A percentile compares a stretch with the other conserved stretches of the same genome.
These are phyloP conservation scores for Colletotrichum nymphaeae DNA, from an alignment of 2,329 filamentous ascomycete species.

Conservation along the genomic window DNA sequence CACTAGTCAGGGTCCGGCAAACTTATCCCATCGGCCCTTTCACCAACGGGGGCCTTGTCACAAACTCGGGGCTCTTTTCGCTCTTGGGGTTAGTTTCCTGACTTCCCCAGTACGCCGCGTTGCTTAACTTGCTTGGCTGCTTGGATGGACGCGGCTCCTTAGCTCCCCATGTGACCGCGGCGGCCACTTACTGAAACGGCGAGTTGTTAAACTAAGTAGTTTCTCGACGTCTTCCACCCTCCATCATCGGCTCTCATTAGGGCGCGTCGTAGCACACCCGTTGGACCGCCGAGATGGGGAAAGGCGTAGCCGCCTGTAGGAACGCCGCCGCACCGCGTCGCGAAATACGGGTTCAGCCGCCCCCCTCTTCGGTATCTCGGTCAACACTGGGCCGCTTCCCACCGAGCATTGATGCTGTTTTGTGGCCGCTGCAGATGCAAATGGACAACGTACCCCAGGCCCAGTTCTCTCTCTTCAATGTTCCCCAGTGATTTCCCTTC, in stretches of 20 bases:
- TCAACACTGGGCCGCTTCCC: background rate
- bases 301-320: background rate
- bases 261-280: background rate
- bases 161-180: background rate
- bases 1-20: background rate
- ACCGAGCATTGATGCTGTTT: background rate
- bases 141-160: background rate
- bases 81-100: background rate
- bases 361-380: background rate
- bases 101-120: background rate
- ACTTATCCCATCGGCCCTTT: background rate
- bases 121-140: background rate
- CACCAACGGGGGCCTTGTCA: background rate
- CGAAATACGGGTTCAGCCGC: background rate
- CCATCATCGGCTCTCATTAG: background rate
- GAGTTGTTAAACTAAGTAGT: background rate
- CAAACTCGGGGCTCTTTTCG: background rate
- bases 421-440: background rate
- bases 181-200: background rate
- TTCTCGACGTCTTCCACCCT: background rate
- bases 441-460: background rate
- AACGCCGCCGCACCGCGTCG: background rate
- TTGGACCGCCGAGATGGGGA: background rate
- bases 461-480: background rate
- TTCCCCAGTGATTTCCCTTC: background rate